Percentiles rank a stretch among this genome's conserved stretches.
Evolutionary conservation across 306 rosid species (phyloP).

Genomic region (Medicago ruthenica): DNA sequence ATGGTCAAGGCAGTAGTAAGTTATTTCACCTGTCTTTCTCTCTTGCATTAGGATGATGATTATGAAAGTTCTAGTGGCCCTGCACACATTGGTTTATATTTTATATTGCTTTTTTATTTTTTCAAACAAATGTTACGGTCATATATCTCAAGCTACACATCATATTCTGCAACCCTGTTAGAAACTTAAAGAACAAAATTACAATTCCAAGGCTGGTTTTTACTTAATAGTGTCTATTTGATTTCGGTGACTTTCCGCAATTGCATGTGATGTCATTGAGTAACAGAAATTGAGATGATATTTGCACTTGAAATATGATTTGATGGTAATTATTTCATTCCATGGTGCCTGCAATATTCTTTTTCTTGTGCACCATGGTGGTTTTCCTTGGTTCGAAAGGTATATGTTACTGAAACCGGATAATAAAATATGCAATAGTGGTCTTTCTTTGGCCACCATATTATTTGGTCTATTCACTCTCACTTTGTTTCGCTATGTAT

Average conservation of each 20-base stretch:
- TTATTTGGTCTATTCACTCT: slow-evolving; percentile 7
- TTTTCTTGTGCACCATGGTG: not conserved
- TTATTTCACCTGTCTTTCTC: slow-evolving; percentile 16
- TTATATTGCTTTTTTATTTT: slow-evolving; percentile 10
- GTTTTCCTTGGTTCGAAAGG: slow-evolving; percentile 17
- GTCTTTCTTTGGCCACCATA: not conserved
- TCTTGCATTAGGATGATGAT: slow-evolving; percentile 16
- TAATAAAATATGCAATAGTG: not conserved
- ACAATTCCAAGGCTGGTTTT: not conserved
- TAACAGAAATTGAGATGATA: slow-evolving; percentile 15
- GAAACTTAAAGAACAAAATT: not conserved
- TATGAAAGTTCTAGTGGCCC: not conserved
- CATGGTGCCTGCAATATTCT: not conserved
- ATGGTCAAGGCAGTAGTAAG: slow-evolving; percentile 82
- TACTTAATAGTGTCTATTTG: not conserved
- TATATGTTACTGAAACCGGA: not conserved
- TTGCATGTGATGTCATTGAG: too few species aligned
- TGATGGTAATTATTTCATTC: not conserved
- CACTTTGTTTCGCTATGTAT: slow-evolving; percentile 1
- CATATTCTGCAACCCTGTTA: slow-evolving; percentile 21
- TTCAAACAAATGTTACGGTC: slow-evolving; percentile 6
- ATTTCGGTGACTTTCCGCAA: not conserved
- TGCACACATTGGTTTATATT: slow-evolving; percentile 13
- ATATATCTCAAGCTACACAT: not conserved
- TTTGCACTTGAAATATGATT: slow-evolving; percentile 17